phyloP scores from a whole-genome alignment of 345 rosid species.

The Eucalyptus erythrocorys region DNA sequence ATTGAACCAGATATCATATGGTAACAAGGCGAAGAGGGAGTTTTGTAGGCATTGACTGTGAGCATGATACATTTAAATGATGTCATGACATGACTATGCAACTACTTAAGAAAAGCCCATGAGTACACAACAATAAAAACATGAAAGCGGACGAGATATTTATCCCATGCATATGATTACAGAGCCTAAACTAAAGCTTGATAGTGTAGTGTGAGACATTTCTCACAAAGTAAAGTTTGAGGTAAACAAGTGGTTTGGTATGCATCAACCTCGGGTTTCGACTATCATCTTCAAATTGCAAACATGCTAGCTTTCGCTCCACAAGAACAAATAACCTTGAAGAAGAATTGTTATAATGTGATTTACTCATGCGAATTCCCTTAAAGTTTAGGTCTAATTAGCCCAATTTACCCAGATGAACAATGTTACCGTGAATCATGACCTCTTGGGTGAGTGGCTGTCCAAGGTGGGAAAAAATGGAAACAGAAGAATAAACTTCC shows the following conservation, averaged over 20 bases:
- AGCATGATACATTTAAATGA: neutral
- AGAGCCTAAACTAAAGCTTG: neutral
- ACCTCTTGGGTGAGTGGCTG: neutral
- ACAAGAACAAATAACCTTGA: neutral
- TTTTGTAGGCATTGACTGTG: neutral
- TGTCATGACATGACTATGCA: neutral
- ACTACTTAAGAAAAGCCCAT: neutral
- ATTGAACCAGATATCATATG: neutral
- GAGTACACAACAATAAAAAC: neutral
- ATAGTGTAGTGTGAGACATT: neutral
- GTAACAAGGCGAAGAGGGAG: neutral
- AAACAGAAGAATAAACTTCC: neutral
- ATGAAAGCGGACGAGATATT: neutral
- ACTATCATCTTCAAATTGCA: neutral
- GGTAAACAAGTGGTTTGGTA: neutral
- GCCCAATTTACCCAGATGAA: neutral
- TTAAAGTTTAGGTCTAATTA: neutral
- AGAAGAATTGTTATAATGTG: neutral
- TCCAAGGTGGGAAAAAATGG: neutral
- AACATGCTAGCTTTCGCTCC: neutral
- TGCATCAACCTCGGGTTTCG: neutral
- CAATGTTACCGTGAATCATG: neutral
- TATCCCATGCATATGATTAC: neutral
- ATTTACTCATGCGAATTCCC: neutral
- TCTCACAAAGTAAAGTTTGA: neutral